phyloP scores from a whole-genome alignment of 2,329 filamentous ascomycete genomes.

The Epichloe gansuensis region DNA sequence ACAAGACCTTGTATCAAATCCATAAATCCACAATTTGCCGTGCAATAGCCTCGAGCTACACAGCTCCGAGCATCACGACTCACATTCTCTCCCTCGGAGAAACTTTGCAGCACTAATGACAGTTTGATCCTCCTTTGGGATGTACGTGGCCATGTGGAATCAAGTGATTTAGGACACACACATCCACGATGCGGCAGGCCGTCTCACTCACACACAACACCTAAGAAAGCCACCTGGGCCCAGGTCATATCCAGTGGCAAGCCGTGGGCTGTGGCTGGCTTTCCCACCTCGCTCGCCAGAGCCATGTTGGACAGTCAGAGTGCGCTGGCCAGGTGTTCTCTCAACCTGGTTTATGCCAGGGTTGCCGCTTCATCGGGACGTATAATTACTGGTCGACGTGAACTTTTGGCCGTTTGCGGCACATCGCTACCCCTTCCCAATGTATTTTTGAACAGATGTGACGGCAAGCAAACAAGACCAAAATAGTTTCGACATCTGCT shows the following conservation, averaged over 20 bases:
- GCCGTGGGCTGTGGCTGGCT: not conserved
- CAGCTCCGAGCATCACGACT: not conserved
- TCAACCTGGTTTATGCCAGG: constrained; percentile 1
- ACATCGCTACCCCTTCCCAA: not conserved
- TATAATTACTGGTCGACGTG: not conserved
- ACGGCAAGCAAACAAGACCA: not conserved
- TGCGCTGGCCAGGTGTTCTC: not conserved
- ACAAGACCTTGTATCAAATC: not conserved
- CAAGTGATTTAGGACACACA: not conserved
- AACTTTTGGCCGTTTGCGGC: constrained; percentile 3
- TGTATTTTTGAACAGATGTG: not conserved
- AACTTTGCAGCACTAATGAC: not conserved
- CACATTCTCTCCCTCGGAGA: constrained; percentile 4
- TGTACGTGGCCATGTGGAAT: constrained; percentile 1
- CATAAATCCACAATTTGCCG: not conserved
- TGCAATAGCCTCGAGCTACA: not conserved
- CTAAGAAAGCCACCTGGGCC: not conserved
- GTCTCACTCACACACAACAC: not conserved
- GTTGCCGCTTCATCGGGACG: constrained; percentile 7
- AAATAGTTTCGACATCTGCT: constrained; percentile 2
- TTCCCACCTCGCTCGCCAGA: not conserved
- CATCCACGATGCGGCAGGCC: not conserved
- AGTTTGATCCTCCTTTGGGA: not conserved
- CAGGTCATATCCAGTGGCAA: not conserved
- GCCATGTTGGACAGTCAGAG: not conserved